Percentiles rank a stretch among this genome's conserved stretches.
phyloP scores from a whole-genome alignment of 371 early-diverging fungal genomes.

The Blakeslea trispora region DNA sequence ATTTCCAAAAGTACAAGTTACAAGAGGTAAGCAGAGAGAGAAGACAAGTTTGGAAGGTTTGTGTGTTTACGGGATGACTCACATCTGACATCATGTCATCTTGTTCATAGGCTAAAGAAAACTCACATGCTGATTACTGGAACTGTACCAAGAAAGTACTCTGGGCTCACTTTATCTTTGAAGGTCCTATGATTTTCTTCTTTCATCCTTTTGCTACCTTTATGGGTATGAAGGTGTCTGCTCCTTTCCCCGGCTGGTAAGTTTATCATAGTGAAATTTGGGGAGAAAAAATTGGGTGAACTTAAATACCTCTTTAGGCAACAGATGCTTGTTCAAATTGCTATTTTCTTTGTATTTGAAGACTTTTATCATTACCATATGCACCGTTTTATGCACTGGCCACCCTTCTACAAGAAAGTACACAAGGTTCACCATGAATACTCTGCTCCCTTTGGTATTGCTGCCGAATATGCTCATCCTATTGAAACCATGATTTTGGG shows the following conservation, averaged over 20 bases:
- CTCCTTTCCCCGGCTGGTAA: slow-evolving; percentile 86
- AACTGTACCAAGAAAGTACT: slow-evolving; percentile 77
- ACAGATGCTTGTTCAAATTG: slow-evolving; percentile 53
- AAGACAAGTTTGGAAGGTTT: slow-evolving; percentile 13
- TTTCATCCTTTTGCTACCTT: slow-evolving; percentile 85
- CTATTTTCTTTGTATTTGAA: slow-evolving; percentile 85
- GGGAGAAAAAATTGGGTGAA: no score
- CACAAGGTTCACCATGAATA: slow-evolving; percentile 97
- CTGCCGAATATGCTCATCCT: slow-evolving; percentile 90
- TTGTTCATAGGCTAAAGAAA: slow-evolving; percentile 66
- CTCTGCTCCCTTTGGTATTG: slow-evolving; percentile 88
- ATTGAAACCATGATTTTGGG: slow-evolving; percentile 79
- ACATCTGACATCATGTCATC: no score
- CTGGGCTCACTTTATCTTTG: slow-evolving; percentile 73
- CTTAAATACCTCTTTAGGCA: slow-evolving; percentile 28
- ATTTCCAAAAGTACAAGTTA: slow-evolving; percentile 81
- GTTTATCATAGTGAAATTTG: background rate
- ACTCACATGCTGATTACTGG: slow-evolving; percentile 71
- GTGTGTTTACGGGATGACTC: background rate
- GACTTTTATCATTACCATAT: slow-evolving; percentile 83
- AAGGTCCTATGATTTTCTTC: slow-evolving; percentile 84
- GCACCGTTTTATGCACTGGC: slow-evolving; percentile 90
- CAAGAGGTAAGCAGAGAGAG: slow-evolving; percentile 54
- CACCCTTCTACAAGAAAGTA: slow-evolving; percentile 83
- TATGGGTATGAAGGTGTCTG: slow-evolving; percentile 83